Evolutionary conservation across 148 eudicot genomes (phyloP), one percentile per base, ranked within the genome.

Genomic region (Dysphania ambrosioides): DNA sequence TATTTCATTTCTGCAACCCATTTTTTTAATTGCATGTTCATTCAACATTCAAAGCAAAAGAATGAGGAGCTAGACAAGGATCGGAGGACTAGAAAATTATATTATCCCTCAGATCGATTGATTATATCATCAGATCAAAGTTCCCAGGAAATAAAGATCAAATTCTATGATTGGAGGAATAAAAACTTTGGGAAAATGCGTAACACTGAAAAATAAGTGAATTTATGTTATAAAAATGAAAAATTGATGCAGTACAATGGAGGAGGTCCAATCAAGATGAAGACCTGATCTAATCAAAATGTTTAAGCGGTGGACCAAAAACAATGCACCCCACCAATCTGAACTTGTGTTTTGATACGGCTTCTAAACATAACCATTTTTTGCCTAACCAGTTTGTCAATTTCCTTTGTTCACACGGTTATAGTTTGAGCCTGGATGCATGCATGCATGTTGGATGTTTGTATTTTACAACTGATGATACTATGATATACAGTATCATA

Each of bases 281-380:
- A 63, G 74, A 31, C 24, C 51, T 53, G 66, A 72, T 64, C 62
- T 72, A 60, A 55, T 57, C 12, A 32, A 13, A 0, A 41, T 12
- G 3, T n/a, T 36, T n/a, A 76, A 71, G 80, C 80, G 81, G 77
- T 79, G 68, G 82, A 70, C 75, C 72, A 66, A 75, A 64, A 69
- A 61, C 82, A 74, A 11, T 79, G 82, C 53, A 79, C 72, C 71
- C 41, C 56, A 53, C 78, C 31, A 68, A 74, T 74, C 78, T 58
- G 23, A 47, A 31, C 11, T 6, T 74, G 35, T 74, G 30, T 74
- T 74, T 18, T 53, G 35, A 74, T 74, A 36, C 75, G 56, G 21
- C 76, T 27, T 78, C 65, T 64, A 16, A 63, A 11, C 13, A 42
- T 42, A 42, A n/a, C n/a, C n/a, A n/a, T n/a, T n/a, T n/a, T n/a